Evolutionary conservation across 306 rosid genomes (phyloP).

Genomic region (Vigna nakashimae): DNA sequence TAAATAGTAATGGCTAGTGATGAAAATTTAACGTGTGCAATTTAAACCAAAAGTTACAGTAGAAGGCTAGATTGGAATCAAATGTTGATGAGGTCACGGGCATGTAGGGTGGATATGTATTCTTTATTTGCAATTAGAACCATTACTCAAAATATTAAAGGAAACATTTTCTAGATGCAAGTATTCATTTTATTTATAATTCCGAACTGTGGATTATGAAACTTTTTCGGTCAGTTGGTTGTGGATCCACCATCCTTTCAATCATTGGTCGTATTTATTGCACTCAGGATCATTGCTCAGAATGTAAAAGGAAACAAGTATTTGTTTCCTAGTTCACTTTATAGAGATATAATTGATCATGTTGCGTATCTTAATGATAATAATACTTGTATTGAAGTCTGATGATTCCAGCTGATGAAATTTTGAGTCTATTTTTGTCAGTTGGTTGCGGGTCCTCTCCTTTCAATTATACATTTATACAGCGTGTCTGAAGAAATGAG

Average conservation of each 20-base stretch:
- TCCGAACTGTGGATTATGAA: slow-evolving; percentile 39
- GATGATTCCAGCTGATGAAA: slow-evolving; percentile 45
- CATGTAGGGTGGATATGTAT: not conserved
- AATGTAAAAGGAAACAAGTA: slow-evolving; percentile 15
- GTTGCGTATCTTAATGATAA: slow-evolving; percentile 21
- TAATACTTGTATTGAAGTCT: not conserved
- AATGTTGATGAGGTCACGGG: slow-evolving; percentile 13
- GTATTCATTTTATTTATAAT: slow-evolving; percentile 22
- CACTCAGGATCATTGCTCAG: not conserved
- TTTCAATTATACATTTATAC: slow-evolving; percentile 75
- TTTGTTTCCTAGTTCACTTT: slow-evolving; percentile 11
- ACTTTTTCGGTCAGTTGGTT: slow-evolving; percentile 56
- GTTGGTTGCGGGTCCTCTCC: slow-evolving; percentile 82
- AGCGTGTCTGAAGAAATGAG: slow-evolving; percentile 89
- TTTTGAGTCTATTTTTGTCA: slow-evolving; percentile 49
- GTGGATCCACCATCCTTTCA: slow-evolving; percentile 66
- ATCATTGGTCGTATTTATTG: slow-evolving; percentile 5
- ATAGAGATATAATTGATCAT: slow-evolving; percentile 30
- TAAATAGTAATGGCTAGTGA: not conserved
- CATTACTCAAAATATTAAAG: not conserved
- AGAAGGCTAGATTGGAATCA: slow-evolving; percentile 3
- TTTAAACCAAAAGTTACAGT: not conserved
- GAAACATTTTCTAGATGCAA: slow-evolving; percentile 28
- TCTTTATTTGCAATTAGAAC: not conserved
- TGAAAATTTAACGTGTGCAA: not conserved